Base-by-base conservation (phyloP, 2,329 filamentous ascomycete species). In the Aspergillus aculeatus region DNA sequence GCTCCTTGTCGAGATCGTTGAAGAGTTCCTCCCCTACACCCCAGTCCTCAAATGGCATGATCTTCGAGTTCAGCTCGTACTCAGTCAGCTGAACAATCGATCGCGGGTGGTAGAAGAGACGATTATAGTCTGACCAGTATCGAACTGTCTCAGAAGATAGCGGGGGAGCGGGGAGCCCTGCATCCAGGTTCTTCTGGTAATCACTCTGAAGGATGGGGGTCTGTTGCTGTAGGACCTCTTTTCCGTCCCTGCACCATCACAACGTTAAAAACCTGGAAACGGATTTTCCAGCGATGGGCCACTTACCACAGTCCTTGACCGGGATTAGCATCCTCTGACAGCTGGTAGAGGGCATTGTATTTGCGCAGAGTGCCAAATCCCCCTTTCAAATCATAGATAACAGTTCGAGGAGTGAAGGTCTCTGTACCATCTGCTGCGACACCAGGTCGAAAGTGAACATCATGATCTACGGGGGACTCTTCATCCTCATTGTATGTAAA, bases 101-200 rank as follows among this genome's bases (percentile, higher is more conserved):
- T 57, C 86, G 86, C 9, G 95, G 95, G 72, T 98, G 93, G 73
- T 90, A 97, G 76, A 87, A 99, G n/a, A 95, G 85, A 26, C 92
- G 86, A 67, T 91, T 96, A 76, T 92, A 98, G 75, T 99, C 95
- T 32, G 92, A 96, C 94, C 95, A 99, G 78, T 95, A 98, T 56
- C 92, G 86, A n/a, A 98, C 90, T 11, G 85, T 84, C 6, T 87
- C 84, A 1, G 86, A 82, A 1, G 83, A 89, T 21, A 96, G 82
- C 55, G 81, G 78, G 0, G 89, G 84, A 5, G 88, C 82, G 3
- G 84, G 75, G 5, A 84, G 73, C 23, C 92, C 92, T 31, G 86
- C 77, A 66, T 97, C 90, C 3, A 98, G 85, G 64, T 87, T 89
- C 69, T 86, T 83, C 70, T 96, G 92, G 74, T 96, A 98, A 50